A percentile compares a stretch with the other conserved stretches of the same genome.
These are phyloP conservation scores for Phytophthora boehmeriae DNA, from an alignment of 352 stramenopile species.

Conservation along the genomic window DNA sequence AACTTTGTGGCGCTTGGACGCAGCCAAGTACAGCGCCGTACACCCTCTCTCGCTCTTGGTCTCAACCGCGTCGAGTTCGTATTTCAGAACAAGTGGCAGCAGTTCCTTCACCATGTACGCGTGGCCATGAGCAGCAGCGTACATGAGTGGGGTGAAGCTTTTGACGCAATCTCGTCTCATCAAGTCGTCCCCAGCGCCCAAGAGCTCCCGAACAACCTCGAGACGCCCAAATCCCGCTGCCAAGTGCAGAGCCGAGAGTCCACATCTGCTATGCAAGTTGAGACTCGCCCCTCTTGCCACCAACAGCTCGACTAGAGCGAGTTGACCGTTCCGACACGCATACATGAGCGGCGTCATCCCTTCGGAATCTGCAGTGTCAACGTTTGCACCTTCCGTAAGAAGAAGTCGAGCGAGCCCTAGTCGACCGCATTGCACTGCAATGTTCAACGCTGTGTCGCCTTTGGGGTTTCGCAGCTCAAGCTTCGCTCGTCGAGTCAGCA, in stretches of 20 bases:
- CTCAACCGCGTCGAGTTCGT: conserved; percentile 19
- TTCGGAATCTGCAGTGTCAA: conserved; percentile 18
- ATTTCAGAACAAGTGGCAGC: conserved; percentile 15
- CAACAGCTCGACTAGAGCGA: conserved; percentile 24
- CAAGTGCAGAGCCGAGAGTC: conserved; percentile 25
- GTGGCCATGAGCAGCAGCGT: conserved; percentile 24
- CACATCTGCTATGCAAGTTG: conserved; percentile 10
- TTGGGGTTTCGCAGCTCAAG: conserved; percentile 22
- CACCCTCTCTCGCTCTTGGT: conserved; percentile 22
- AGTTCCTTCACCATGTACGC: conserved; percentile 28
- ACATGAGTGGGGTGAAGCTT: conserved; percentile 32
- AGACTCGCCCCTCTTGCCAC: conserved; percentile 18
- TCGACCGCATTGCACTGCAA: conserved; percentile 26
- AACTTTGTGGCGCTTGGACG: conserved; percentile 19
- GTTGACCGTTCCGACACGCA: conserved; percentile 26
- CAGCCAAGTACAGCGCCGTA: conserved; percentile 29
- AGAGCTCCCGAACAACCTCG: conserved; percentile 24
- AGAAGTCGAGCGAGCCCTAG: conserved; percentile 15
- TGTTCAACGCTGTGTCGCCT: conserved; percentile 23
- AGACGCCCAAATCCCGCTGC: conserved; percentile 25
- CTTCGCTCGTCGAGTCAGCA: conserved; percentile 10
- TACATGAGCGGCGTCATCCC: conserved; percentile 34
- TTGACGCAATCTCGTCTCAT: conserved; percentile 17
- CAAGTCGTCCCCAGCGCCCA: conserved; percentile 20
- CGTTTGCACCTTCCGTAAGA: conserved; percentile 17